Conservation (phyloP, 805 yeast genomes). For the Kazachstania viticola region DNA sequence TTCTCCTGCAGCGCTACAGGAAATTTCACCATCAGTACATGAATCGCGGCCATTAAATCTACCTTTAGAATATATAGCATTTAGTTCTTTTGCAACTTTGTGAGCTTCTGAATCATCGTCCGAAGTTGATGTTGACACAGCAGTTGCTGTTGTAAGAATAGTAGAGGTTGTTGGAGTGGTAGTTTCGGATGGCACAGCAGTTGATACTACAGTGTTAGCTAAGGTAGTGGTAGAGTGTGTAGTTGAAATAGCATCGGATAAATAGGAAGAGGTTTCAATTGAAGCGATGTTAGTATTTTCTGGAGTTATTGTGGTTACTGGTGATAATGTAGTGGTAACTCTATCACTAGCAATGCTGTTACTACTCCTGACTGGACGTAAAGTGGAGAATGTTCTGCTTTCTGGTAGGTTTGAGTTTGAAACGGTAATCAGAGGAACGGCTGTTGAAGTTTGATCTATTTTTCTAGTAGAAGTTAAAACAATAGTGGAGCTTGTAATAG, state of each 20-base stretch:
- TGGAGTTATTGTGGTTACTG: conserved; percentile 4
- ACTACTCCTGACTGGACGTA: conserved; percentile 2
- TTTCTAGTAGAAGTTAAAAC: neutral
- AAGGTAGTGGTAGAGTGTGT: conserved; percentile 7
- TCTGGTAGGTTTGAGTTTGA: conserved; percentile 3
- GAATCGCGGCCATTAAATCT: conserved; percentile 32
- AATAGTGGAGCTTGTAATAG: conserved; percentile 3
- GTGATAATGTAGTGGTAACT: conserved; percentile 1
- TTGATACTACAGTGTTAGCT: conserved; percentile 2
- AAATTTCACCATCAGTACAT: conserved; percentile 38
- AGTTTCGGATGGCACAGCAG: conserved; percentile 3
- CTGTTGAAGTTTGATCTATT: neutral
- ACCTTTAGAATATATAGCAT: conserved; percentile 34
- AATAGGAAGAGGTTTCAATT: conserved; percentile 2
- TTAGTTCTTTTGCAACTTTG: conserved; percentile 34
- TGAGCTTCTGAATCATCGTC: conserved; percentile 27
- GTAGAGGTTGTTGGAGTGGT: conserved; percentile 4
- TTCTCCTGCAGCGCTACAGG: conserved; percentile 40
- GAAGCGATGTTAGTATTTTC: conserved; percentile 1
- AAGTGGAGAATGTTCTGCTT: conserved; percentile 2
- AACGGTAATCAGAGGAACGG: conserved; percentile 2
- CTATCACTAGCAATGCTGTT: neutral
- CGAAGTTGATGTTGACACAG: conserved; percentile 2
- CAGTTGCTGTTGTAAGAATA: conserved; percentile 2
- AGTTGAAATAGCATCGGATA: conserved; percentile 2